Conservation (phyloP, 768 basidiomycete species). For the Cubamyces sp. region DNA sequence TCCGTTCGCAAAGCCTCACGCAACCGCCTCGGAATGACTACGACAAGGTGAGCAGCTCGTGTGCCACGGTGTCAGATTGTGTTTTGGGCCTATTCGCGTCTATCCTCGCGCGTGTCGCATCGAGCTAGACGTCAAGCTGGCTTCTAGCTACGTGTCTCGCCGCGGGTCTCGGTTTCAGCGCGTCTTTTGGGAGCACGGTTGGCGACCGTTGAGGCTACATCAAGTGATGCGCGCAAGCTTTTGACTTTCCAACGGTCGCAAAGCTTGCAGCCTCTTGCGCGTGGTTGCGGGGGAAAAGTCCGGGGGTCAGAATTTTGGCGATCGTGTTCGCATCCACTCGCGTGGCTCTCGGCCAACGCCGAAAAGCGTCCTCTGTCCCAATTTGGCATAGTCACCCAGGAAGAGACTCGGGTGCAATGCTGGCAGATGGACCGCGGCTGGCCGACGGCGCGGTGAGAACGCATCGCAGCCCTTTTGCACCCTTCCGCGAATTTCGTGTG, state of each 20-base stretch:
- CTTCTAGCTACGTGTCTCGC: slow-evolving; percentile 9
- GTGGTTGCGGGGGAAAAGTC: slow-evolving; percentile 18
- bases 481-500: slow-evolving; percentile 5
- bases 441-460: neutral
- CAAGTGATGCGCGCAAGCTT: slow-evolving; percentile 15
- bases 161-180: neutral
- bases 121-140: slow-evolving; percentile 10
- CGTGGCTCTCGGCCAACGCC: slow-evolving; percentile 4
- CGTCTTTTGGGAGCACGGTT: slow-evolving; percentile 3
- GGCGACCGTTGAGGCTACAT: neutral
- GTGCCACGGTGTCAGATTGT: neutral
- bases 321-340: slow-evolving; percentile 6
- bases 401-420: slow-evolving; percentile 2
- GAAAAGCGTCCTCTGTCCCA: slow-evolving; percentile 1
- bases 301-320: slow-evolving; percentile 12
- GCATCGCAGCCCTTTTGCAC: neutral
- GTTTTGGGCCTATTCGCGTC: slow-evolving; percentile 6
- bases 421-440: neutral
- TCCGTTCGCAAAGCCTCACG: slow-evolving; percentile 16
- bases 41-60: slow-evolving; percentile 25
- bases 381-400: slow-evolving; percentile 5
- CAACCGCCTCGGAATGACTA: slow-evolving; percentile 8
- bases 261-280: neutral
- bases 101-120: slow-evolving; percentile 1
- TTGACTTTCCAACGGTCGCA: slow-evolving; percentile 16